Conservation (phyloP, 805 yeast species). For the Wickerhamiella shivajii region DNA sequence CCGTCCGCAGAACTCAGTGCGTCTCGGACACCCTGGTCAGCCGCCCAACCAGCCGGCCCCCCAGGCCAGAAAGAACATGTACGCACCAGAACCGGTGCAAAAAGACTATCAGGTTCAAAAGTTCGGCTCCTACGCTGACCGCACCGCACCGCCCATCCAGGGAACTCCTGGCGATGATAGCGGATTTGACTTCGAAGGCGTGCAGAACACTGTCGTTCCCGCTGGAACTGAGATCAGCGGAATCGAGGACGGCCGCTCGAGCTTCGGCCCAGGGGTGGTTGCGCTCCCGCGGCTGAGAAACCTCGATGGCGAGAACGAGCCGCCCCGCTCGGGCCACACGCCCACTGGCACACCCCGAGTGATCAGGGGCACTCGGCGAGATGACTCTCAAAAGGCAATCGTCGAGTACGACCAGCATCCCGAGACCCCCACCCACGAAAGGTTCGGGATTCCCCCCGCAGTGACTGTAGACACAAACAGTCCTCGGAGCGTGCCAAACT, state of each 20-base stretch:
- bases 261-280: slow-evolving; percentile 22
- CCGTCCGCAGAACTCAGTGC: too few relatives aligned
- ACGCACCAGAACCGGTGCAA: not conserved
- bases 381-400: slow-evolving; percentile 7
- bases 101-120: too few relatives aligned
- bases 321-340: slow-evolving; percentile 7
- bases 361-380: slow-evolving; percentile 4
- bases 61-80: not conserved
- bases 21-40: too few relatives aligned
- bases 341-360: slow-evolving; percentile 8
- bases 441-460: too few relatives aligned
- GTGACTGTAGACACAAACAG: too few relatives aligned
- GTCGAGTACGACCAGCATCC: slow-evolving; percentile 8
- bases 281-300: slow-evolving; percentile 19
- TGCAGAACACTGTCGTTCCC: too few relatives aligned
- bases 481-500: too few relatives aligned
- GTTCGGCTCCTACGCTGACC: too few relatives aligned
- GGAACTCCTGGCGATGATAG: too few relatives aligned
- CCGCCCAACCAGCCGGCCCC: not conserved
- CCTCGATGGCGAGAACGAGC: slow-evolving; percentile 8
- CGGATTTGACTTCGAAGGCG: too few relatives aligned
- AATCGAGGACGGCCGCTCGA: slow-evolving; percentile 10
- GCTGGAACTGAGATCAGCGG: slow-evolving; percentile 23
- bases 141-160: too few relatives aligned
- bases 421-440: too few relatives aligned